A percentile compares a stretch with the other conserved stretches of the same genome.
Conservation (phyloP, 345 rosid genomes). For the Abelmoschus esculentus region DNA sequence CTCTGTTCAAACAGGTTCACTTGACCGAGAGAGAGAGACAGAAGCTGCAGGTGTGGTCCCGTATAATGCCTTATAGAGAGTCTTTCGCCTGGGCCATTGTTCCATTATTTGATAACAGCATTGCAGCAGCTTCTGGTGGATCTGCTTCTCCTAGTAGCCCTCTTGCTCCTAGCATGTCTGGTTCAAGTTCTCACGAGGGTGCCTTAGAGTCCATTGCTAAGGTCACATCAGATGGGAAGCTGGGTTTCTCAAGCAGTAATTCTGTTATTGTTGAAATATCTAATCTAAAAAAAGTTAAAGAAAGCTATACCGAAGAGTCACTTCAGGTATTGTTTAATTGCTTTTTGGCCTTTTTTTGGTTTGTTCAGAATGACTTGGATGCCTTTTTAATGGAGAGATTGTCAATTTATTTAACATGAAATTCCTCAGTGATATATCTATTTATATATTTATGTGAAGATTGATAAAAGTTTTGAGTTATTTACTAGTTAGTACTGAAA, state of each 20-base stretch:
- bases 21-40: conserved; percentile 93
- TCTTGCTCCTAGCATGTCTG: conserved; percentile 80
- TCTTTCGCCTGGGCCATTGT: conserved; percentile 97
- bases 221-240: conserved; percentile 80
- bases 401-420: background rate
- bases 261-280: conserved; percentile 90
- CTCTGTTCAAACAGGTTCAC: conserved; percentile 49
- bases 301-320: conserved; percentile 87
- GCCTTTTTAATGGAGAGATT: background rate
- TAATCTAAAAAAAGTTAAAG: conserved; percentile 90
- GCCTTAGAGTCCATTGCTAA: conserved; percentile 70
- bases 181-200: conserved; percentile 79
- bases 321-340: conserved; percentile 61
- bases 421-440: background rate
- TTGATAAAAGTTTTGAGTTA: background rate
- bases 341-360: background rate
- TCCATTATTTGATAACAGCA: conserved; percentile 88
- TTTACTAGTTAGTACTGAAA: background rate
- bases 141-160: conserved; percentile 98
- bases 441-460: background rate
- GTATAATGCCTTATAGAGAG: conserved; percentile 94
- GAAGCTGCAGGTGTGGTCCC: conserved; percentile 97
- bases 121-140: conserved; percentile 66
- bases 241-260: conserved; percentile 74
- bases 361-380: background rate